Base-by-base conservation (phyloP, 2,329 filamentous ascomycete genomes). In the Alternaria sp. region DNA sequence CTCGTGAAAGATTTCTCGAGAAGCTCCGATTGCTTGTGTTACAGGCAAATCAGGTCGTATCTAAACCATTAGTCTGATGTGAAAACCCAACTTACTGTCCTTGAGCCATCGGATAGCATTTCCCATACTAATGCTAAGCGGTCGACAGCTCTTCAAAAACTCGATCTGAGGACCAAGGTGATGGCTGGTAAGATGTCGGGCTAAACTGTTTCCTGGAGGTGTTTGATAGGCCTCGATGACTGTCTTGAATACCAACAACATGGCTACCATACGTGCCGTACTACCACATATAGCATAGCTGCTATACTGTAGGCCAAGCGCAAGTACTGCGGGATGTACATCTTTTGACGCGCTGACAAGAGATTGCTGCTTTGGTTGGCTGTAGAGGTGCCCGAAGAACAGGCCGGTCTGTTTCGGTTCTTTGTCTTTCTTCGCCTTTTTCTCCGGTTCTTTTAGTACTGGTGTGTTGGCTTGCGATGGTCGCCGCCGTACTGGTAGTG, bases 91-190 rank as follows among this genome's bases (percentile, higher is more conserved):
- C 65, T 65, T 65, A 73, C 69, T 60, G 46, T 97, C 87, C 82
- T 99, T 99, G 49, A 99, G 85, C 84, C 93, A 94, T 54, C 95
- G 88, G 74, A 99, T 96, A 34, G 93, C 93, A 77, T 98, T 99
- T 60, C 95, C 95, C 89, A 98, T 97, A 62, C 92, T 92, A 78
- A 97, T 95, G 66, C 92, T 96, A 80, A 99, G 91, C 33, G 95
- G 93, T n/a, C 95, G 89, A 73, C 93, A 97, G 67, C 92, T 92
- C 60, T 92, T 91, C 60, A 99, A 85, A 74, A 96, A 97, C 65
- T 96, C 93, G 72, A 99, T 97, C 79, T 99, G 95, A 36, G 93
- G 92, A 72, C 93, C 95, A 59, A 99, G 87, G 64, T 92, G 88
- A 78, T 98, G 92, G 10, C 91, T 90, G 31, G 92, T 95, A 70